Evolutionary conservation across 2,329 filamentous ascomycete genomes (phyloP).

Genomic region (Escovopsis sp.): DNA sequence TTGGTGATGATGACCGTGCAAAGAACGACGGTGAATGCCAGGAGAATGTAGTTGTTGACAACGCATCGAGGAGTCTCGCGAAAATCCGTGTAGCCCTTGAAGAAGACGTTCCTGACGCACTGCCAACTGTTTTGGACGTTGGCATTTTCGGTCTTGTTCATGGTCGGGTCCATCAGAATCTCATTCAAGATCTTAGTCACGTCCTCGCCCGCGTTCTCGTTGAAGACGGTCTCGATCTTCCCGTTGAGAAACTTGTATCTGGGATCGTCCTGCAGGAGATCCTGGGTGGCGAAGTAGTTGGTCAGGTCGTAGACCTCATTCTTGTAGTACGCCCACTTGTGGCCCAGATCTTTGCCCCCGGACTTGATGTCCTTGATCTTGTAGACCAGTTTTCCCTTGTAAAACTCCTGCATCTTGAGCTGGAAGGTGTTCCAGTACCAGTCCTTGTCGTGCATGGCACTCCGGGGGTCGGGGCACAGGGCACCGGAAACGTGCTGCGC

Average conservation of each 20-base stretch:
- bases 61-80: conserved; percentile 59
- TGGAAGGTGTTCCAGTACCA: conserved; percentile 70
- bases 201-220: conserved; percentile 64
- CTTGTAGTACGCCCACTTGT: conserved; percentile 68
- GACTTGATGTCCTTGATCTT: conserved; percentile 39
- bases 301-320: conserved; percentile 75
- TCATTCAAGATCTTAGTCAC: conserved; percentile 51
- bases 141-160: conserved; percentile 34
- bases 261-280: conserved; percentile 36
- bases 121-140: conserved; percentile 51
- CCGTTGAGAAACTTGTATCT: conserved; percentile 58
- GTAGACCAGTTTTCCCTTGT: conserved; percentile 75
- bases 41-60: conserved; percentile 79
- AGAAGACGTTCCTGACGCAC: conserved; percentile 75
- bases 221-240: conserved; percentile 51
- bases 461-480: conserved; percentile 37
- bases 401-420: conserved; percentile 69
- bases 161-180: conserved; percentile 29
- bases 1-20: conserved; percentile 69
- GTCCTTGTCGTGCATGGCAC: conserved; percentile 41
- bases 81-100: conserved; percentile 74
- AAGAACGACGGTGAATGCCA: conserved; percentile 75
- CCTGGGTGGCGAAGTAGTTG: conserved; percentile 71
- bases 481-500: conserved; percentile 59
- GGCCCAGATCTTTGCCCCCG: conserved; percentile 51